phyloP scores from a whole-genome alignment of 164 flowering plant genomes.

The Stephania yunnanensis region DNA sequence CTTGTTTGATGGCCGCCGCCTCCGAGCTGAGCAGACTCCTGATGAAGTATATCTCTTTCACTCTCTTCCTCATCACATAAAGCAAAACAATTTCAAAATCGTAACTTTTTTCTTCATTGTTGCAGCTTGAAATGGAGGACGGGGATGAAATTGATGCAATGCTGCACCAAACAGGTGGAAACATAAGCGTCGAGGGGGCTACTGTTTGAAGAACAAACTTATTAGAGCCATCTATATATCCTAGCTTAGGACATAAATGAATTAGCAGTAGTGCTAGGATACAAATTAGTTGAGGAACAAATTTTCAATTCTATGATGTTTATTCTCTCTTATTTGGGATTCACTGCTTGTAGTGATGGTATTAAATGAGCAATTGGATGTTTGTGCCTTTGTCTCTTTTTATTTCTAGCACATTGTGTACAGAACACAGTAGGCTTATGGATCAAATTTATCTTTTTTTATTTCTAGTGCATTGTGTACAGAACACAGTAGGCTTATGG shows the following conservation, averaged over 20 bases:
- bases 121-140: constrained; percentile 30
- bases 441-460: no score
- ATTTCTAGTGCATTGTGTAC: no score
- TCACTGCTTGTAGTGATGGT: not conserved
- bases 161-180: constrained; percentile 41
- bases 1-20: constrained; percentile 21
- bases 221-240: not conserved
- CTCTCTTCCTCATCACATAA: not conserved
- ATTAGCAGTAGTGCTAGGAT: not conserved
- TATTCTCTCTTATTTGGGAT: not conserved
- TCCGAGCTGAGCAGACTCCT: constrained; percentile 18
- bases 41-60: constrained; percentile 14
- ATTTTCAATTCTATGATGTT: not conserved
- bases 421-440: no score
- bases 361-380: not conserved
- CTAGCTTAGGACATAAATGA: not conserved
- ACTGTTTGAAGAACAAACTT: not conserved
- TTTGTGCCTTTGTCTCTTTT: not conserved
- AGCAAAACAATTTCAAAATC: no score
- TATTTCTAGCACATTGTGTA: no score
- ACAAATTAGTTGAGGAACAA: not conserved
- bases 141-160: constrained; percentile 40
- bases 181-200: not conserved
- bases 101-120: not conserved
- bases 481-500: no score